These are phyloP conservation scores for Galerina sulciceps DNA, from an alignment of 768 basidiomycete genomes.

Conservation along the genomic window DNA sequence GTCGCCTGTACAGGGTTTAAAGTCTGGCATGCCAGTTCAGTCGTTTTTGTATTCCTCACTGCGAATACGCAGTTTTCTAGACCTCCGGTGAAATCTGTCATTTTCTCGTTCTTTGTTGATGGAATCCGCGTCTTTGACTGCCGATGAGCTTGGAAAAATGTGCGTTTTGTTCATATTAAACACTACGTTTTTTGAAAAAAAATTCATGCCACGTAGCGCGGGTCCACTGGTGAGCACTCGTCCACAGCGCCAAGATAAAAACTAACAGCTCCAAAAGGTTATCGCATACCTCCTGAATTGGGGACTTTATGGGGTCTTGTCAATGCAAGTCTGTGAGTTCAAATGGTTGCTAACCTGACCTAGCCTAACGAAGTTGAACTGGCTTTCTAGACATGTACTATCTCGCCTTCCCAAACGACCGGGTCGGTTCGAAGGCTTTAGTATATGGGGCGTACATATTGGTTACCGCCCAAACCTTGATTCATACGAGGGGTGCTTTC, in stretches of 20 bases:
- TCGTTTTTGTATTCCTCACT: too few species aligned
- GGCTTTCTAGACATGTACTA: conserved; percentile 23
- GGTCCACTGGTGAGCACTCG: conserved; percentile 15
- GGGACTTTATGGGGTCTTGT: conserved; percentile 21
- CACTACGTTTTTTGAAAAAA: not conserved
- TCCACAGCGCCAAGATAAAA: not conserved
- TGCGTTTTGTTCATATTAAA: not conserved
- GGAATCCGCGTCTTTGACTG: not conserved
- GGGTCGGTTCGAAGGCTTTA: conserved; percentile 7
- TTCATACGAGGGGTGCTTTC: conserved; percentile 22
- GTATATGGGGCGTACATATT: conserved; percentile 19
- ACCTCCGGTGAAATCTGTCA: too few species aligned
- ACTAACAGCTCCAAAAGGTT: conserved; percentile 7
- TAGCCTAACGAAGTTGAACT: not conserved
- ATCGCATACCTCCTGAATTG: conserved; percentile 23
- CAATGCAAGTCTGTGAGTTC: conserved; percentile 26
- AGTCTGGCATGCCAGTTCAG: too few species aligned
- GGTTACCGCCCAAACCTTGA: conserved; percentile 18
- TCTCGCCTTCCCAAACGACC: conserved; percentile 26
- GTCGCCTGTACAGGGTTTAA: too few species aligned
- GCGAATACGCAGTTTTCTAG: too few species aligned
- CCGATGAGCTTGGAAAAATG: conserved; percentile 4
- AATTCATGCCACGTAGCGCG: not conserved
- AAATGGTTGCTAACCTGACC: not conserved
- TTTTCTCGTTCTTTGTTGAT: too few species aligned